phyloP scores from a whole-genome alignment of 176 grass and related monocot species.

The Zea luxurians region DNA sequence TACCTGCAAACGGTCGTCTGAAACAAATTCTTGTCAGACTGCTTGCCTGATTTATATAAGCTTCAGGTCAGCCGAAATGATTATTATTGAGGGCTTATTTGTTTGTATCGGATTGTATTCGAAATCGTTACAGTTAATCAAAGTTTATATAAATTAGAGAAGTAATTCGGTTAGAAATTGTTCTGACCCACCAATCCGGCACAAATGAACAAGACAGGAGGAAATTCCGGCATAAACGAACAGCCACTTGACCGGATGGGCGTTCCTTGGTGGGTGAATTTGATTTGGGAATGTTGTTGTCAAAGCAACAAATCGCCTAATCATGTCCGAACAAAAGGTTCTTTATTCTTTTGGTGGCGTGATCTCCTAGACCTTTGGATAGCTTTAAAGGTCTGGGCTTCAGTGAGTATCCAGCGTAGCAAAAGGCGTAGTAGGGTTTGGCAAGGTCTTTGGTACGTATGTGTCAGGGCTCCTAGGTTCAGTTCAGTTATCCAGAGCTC shows the following conservation, averaged over 20 bases:
- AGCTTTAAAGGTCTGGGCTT: not conserved
- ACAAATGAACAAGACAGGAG: too few species aligned
- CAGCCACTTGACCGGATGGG: not conserved
- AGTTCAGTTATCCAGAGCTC: not conserved
- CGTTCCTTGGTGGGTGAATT: not conserved
- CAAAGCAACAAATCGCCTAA: not conserved
- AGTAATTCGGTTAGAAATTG: too few species aligned
- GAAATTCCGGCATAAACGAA: too few species aligned
- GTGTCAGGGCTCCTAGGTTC: not conserved
- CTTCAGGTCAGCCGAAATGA: too few species aligned
- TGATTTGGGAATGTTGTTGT: not conserved
- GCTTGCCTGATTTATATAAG: too few species aligned
- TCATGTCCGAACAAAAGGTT: not conserved
- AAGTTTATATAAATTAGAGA: too few species aligned
- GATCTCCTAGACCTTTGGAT: not conserved
- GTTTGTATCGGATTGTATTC: too few species aligned
- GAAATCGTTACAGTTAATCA: too few species aligned
- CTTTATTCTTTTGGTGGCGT: not conserved
- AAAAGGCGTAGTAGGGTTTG: not conserved
- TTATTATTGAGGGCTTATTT: too few species aligned
- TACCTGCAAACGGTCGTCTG: too few species aligned
- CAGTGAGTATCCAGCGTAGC: not conserved
- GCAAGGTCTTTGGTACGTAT: not conserved
- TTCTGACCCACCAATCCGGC: too few species aligned
- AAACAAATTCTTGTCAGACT: too few species aligned